These are phyloP conservation scores for Trypanosomatidae sp. DNA, from an alignment of 208 protist genomes.

Conservation along the genomic window DNA sequence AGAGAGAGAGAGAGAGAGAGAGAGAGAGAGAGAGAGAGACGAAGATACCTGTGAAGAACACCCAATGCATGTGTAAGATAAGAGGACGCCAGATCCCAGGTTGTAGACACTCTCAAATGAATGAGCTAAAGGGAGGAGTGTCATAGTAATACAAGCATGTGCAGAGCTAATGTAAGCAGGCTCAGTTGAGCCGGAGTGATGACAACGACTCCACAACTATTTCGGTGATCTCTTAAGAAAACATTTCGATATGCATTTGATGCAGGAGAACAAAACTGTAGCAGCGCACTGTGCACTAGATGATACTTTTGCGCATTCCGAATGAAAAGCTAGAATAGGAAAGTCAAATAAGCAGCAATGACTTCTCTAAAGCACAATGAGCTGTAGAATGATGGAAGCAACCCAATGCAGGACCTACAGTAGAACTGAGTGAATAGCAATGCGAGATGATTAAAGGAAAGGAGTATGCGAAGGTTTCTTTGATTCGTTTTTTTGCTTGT, in stretches of 20 bases:
- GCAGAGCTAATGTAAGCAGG: neutral
- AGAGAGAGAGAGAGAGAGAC: neutral
- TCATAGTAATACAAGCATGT: neutral
- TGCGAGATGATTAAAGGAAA: neutral
- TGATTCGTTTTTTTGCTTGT: neutral
- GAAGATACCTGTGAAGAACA: neutral
- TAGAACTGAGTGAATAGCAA: neutral
- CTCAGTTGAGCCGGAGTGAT: neutral
- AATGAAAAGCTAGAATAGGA: neutral
- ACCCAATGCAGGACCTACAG: neutral
- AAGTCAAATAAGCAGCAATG: neutral
- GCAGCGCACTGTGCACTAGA: neutral
- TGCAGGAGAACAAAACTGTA: neutral
- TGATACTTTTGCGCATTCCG: neutral
- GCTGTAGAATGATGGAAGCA: neutral
- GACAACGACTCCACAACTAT: neutral
- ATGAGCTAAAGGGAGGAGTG: neutral
- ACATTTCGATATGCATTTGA: neutral
- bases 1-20: neutral
- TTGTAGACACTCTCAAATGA: neutral
- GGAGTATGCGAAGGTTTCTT: no score
- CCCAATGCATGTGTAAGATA: neutral
- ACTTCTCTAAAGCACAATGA: neutral
- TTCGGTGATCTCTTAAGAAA: neutral
- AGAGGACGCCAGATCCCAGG: neutral